Base-by-base conservation (phyloP, 371 early-diverging fungal genomes). In the Apophysomyces trapeziformis region DNA sequence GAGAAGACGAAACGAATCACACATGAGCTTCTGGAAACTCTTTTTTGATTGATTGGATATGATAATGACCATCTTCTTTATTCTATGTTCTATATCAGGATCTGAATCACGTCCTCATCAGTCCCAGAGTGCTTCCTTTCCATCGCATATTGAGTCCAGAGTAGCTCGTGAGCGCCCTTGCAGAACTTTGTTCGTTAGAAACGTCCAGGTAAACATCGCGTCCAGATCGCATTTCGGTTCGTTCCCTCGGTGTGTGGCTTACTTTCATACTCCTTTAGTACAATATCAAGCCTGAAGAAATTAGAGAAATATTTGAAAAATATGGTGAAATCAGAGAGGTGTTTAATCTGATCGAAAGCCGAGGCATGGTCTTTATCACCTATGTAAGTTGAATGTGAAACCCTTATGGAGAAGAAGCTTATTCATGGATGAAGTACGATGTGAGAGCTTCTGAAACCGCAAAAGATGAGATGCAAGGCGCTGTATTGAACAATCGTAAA, bases 311-410 rank as follows among this genome's bases (percentile, higher is more conserved):
- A 58, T 85, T 79, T 70, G 77, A 70, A 54, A 66, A 75, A 56
- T 83, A 65, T 73, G 86, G 86, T 44, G 83, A 84, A 59, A 74
- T 85, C 39, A 78, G 74, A 64, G 84, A 84, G 39, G 65, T 84
- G 0, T 86, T 79, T 58, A 73, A 80, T 68, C 45, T 79, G 47
- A 79, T 83, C 60, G 76, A 77, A 54, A 69, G 65, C 18, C 76
- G 85, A 67, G 87, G 87, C 56, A 84, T 86, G 78, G 76, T 80
- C 9, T 86, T 85, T 64, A 65, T 86, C 43, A 82, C 79, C 37
- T 86, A 72, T 70, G 86, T 85, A 79, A 79, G 86, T 68, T 50
- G 4, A 21, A 0, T 7, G 18, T 2, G 16, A 38, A 47, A 37
- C 16, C 36, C 38, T 9, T 18, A 44, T 26, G n/a, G 26, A 18